Percentiles rank a stretch among this genome's conserved stretches.
phyloP scores from a whole-genome alignment of 2,329 filamentous ascomycete species.

The Coniochaeta sp. region DNA sequence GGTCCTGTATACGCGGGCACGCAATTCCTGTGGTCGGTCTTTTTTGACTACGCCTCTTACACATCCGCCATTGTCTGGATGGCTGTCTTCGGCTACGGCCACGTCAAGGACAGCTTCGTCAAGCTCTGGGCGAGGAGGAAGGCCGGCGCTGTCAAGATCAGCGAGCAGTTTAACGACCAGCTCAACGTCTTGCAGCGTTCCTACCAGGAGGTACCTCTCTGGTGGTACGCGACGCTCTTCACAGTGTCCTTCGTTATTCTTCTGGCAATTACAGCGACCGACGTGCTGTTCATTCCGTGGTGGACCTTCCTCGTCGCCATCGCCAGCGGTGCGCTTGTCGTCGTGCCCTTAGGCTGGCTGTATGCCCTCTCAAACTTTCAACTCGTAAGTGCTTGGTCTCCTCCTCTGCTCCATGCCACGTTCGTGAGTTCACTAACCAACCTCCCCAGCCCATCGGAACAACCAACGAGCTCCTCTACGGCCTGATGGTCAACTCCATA shows the following conservation, averaged over 20 bases:
- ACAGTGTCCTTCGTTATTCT: slow-evolving; percentile 33
- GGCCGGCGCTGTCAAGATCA: slow-evolving; percentile 32
- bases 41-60: slow-evolving; percentile 55
- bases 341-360: slow-evolving; percentile 51
- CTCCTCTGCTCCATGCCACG: not conserved
- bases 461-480: slow-evolving; percentile 52
- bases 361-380: slow-evolving; percentile 52
- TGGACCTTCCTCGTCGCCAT: slow-evolving; percentile 55
- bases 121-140: slow-evolving; percentile 33
- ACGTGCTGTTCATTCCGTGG: slow-evolving; percentile 49
- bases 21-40: slow-evolving; percentile 51
- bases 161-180: slow-evolving; percentile 49
- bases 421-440: not conserved
- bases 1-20: slow-evolving; percentile 51
- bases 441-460: slow-evolving; percentile 40
- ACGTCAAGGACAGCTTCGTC: slow-evolving; percentile 35
- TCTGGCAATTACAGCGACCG: slow-evolving; percentile 42
- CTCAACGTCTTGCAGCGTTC: slow-evolving; percentile 51
- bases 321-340: slow-evolving; percentile 44
- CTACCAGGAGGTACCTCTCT: slow-evolving; percentile 51
- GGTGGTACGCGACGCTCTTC: slow-evolving; percentile 51
- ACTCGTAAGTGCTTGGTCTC: slow-evolving; percentile 14
- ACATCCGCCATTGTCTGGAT: slow-evolving; percentile 54
- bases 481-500: slow-evolving; percentile 24
- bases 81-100: slow-evolving; percentile 43